These are phyloP conservation scores for Kazachstania kunashirensis DNA, from an alignment of 805 yeast species.

Conservation along the genomic window DNA sequence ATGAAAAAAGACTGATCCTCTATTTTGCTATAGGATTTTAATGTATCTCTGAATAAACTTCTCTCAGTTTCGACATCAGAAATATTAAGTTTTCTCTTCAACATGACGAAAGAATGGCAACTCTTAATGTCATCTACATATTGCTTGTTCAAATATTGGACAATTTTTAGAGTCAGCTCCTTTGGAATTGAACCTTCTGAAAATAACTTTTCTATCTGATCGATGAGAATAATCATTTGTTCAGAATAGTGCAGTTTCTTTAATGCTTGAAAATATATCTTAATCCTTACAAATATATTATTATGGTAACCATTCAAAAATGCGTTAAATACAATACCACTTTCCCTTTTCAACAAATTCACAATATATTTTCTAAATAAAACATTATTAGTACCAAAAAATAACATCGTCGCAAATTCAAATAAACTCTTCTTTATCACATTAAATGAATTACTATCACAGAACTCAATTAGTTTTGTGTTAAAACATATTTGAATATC, in stretches of 20 bases:
- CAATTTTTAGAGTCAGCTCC: slow-evolving; percentile 5
- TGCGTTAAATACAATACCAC: slow-evolving; percentile 3
- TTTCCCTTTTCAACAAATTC: slow-evolving; percentile 15
- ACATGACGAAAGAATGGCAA: slow-evolving; percentile 15
- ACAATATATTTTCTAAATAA: slow-evolving; percentile 10
- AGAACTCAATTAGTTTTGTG: slow-evolving; percentile 11
- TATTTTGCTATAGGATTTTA: neutral
- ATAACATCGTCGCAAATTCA: slow-evolving; percentile 8
- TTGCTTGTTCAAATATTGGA: slow-evolving; percentile 14
- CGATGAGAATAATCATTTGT: slow-evolving; percentile 9
- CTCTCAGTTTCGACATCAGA: slow-evolving; percentile 22
- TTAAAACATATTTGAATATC: slow-evolving; percentile 12
- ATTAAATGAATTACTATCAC: slow-evolving; percentile 19
- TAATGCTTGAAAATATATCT: slow-evolving; percentile 11
- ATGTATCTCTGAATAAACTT: slow-evolving; percentile 18
- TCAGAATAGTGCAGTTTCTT: slow-evolving; percentile 9
- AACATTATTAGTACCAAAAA: slow-evolving; percentile 7
- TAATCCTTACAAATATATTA: slow-evolving; percentile 6
- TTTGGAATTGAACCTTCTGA: slow-evolving; percentile 3
- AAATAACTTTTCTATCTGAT: slow-evolving; percentile 7
- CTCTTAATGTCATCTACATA: slow-evolving; percentile 17
- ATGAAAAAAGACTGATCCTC: slow-evolving; percentile 2
- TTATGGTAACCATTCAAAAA: slow-evolving; percentile 1
- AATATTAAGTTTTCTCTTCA: slow-evolving; percentile 21
- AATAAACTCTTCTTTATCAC: slow-evolving; percentile 17